A percentile compares a stretch with the other conserved stretches of the same genome.
These are phyloP conservation scores for Phytophthora uliginosa DNA, from an alignment of 352 stramenopile species.

Conservation along the genomic window DNA sequence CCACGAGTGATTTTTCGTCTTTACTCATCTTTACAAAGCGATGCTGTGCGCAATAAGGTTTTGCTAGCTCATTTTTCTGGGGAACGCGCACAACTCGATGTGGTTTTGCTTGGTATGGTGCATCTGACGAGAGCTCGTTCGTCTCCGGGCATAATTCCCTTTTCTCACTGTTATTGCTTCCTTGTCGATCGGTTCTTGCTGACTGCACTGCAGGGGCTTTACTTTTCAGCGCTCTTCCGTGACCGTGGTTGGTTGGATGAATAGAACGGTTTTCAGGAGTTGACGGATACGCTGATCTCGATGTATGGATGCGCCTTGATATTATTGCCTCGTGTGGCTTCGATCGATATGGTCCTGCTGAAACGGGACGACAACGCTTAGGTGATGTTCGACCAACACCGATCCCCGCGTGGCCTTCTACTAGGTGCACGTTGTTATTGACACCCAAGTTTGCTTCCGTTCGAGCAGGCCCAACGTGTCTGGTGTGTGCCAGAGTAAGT, in stretches of 20 bases:
- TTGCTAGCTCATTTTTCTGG: slow-evolving; percentile 73
- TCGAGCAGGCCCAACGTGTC: slow-evolving; percentile 32
- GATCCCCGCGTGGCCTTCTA: slow-evolving; percentile 33
- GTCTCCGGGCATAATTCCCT: slow-evolving; percentile 31
- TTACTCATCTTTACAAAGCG: slow-evolving; percentile 64
- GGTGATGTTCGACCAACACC: slow-evolving; percentile 61
- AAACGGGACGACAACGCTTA: slow-evolving; percentile 73
- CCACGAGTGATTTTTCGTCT: slow-evolving; percentile 29
- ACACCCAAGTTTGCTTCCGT: slow-evolving; percentile 10
- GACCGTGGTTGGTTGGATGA: neutral
- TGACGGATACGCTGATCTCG: slow-evolving; percentile 58
- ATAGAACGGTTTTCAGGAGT: slow-evolving; percentile 15
- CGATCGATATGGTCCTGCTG: slow-evolving; percentile 60
- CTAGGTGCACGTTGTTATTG: slow-evolving; percentile 25
- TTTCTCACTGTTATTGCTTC: slow-evolving; percentile 6
- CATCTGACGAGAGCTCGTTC: slow-evolving; percentile 11
- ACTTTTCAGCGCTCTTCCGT: slow-evolving; percentile 2
- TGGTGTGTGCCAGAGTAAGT: slow-evolving; percentile 59
- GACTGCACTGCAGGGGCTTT: slow-evolving; percentile 9
- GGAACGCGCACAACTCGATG: slow-evolving; percentile 58
- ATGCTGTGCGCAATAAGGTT: slow-evolving; percentile 74
- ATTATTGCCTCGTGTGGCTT: slow-evolving; percentile 36
- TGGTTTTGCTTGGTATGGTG: slow-evolving; percentile 21
- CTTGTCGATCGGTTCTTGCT: slow-evolving; percentile 15
- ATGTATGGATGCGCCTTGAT: slow-evolving; percentile 59